Base-by-base conservation (phyloP, 345 rosid species). In the Gynandropsis gynandra region DNA sequence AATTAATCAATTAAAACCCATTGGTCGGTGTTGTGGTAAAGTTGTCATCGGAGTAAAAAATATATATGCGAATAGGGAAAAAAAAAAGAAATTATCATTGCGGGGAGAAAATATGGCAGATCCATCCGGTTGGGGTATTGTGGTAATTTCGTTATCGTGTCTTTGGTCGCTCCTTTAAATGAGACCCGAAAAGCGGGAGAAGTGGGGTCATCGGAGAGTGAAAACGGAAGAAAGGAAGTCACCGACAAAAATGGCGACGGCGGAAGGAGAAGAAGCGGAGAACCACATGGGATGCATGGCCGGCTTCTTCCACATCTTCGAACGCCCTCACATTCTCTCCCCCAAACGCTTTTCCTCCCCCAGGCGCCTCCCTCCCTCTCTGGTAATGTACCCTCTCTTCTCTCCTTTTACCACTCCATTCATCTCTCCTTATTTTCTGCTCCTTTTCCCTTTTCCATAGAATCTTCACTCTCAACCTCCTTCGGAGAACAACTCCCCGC, bases 221-320 rank as follows among this genome's bases (percentile, higher is more conserved):
- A 24, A 38, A 13, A 7, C 9, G 9, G 9, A 24, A 58, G 47
- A 46, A 10, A 64, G 40, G 12, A 50, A 41, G 45, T n/a, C n/a
- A 35, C 31, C 17, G 29, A 10, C 9, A 29, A 29, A 17, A 32
- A n/a, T 43, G 18, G 5, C 27, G 38, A 1, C 50, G 50, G 55
- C 52, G 40, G 48, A 69, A 4, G 89, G 82, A 71, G 81, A 76
- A 58, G 80, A 78, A 49, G 66, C 79, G 18, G 76, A 81, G 66
- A 80, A 78, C 72, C 93, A 84, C 34, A 76, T 82, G 52, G 98
- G 98, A 0, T 92, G 98, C 86, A 85, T 92, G 95, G 71, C 97
- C 44, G 98, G 97, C 29, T 85, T 92, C 78, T 73, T 87, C 63
- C 89, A 92, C 70, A 87, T 92, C 69, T 87, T 92, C 61, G 98